Base-by-base conservation (phyloP, 1,284 basidiomycete species). In the Ganoderma multipileum region DNA sequence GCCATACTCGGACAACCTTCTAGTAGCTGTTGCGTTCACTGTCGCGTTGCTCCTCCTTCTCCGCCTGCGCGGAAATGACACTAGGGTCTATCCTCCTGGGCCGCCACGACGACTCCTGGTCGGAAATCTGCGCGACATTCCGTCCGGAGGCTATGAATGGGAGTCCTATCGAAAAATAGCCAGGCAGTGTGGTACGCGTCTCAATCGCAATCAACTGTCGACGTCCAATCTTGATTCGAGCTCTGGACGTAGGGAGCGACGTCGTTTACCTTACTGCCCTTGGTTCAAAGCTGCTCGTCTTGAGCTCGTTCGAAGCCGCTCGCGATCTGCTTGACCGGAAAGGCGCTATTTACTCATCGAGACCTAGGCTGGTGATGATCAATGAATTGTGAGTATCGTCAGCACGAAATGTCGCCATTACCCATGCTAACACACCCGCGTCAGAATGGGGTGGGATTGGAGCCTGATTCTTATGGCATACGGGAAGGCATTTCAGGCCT, bases 291-390 rank as follows among this genome's bases (percentile, higher is more conserved):
- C 3, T 69, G 6, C 18, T 71, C n/a, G 68, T 83, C 47, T 50
- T 83, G 26, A 80, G 80, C 71, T 78, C 65, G 0, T 65, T 63
- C 28, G 64, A 68, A 3, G 69, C 69, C 12, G 67, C 65, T 1
- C 64, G 58, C 8, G 71, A 71, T 7, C 63, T 72, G 2, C 69
- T 72, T 3, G 69, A 72, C 41, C 66, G 63, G 36, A 65, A 58
- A 36, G 65, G 69, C 5, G 55, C 66, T 1, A 52, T 71, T 1
- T 72, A 71, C 28, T 72, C 71, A 0, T 52, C 50, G 8, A 33
- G 69, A 4, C 69, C 69, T 0, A 68, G 68, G 4, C 50, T 65
- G 3, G 64, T 70, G 11, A 61, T 72, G 57, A 41, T 57, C 23
- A 71, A 67, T 28, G 74, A 76, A n/a, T 30, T 78, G 75, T 76